These are phyloP conservation scores for Coleophoma cylindrospora DNA, from an alignment of 2,329 filamentous ascomycete species.

Conservation along the genomic window DNA sequence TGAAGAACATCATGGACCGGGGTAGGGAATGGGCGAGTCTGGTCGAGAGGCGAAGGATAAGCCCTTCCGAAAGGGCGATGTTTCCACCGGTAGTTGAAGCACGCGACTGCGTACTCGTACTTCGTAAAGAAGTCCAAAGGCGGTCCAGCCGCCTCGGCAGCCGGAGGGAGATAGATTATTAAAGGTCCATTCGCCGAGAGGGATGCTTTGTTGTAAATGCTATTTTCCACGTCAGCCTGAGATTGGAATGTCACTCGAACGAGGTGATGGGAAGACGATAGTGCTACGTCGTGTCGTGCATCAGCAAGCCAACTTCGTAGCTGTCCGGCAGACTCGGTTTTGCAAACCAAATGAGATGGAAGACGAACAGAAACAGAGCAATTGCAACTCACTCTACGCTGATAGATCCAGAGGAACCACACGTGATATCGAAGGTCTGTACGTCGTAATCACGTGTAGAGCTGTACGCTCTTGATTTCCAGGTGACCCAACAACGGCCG, in stretches of 20 bases:
- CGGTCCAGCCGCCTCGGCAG: slow-evolving; percentile 32
- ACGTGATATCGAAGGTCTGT: slow-evolving; percentile 14
- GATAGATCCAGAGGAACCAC: slow-evolving; percentile 20
- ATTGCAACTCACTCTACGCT: slow-evolving; percentile 21
- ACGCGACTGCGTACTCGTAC: slow-evolving; percentile 42
- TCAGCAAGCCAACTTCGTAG: no score
- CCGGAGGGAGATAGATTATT: slow-evolving; percentile 47
- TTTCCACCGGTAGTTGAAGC: slow-evolving; percentile 57
- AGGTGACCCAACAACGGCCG: no score
- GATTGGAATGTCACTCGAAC: no score
- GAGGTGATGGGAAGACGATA: no score
- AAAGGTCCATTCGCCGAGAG: slow-evolving; percentile 34
- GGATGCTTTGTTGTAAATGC: slow-evolving; percentile 22
- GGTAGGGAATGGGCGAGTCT: slow-evolving; percentile 41
- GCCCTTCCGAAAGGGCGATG: slow-evolving; percentile 5
- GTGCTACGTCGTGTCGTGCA: no score
- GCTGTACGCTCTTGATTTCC: no score
- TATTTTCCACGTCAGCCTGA: slow-evolving; percentile 1
- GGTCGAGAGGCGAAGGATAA: slow-evolving; percentile 8
- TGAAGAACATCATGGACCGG: slow-evolving; percentile 51
- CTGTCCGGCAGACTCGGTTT: not conserved
- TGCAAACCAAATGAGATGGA: not conserved
- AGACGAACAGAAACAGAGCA: not conserved
- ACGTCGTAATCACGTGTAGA: not conserved
- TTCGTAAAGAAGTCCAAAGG: slow-evolving; percentile 28